These are phyloP conservation scores for Colletotrichum caudatum DNA, from an alignment of 2,329 filamentous ascomycete species.

Conservation along the genomic window DNA sequence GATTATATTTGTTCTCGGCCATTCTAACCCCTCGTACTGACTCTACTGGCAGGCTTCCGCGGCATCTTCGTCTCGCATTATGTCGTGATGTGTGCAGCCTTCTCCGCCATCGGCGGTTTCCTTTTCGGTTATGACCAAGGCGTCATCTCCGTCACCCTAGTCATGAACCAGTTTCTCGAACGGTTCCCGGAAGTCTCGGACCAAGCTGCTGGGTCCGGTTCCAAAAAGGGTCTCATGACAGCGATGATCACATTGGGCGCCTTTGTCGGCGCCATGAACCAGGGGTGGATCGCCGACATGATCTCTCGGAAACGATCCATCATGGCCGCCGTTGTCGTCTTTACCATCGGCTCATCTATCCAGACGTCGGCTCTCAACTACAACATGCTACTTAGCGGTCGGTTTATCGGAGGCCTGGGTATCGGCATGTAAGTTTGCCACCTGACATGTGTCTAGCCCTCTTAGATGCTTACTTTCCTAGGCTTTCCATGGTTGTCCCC, in stretches of 20 bases:
- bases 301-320: constrained; percentile 49
- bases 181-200: constrained; percentile 51
- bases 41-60: constrained; percentile 45
- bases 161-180: constrained; percentile 51
- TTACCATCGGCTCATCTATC: constrained; percentile 48
- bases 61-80: constrained; percentile 50
- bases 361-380: constrained; percentile 50
- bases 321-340: constrained; percentile 48
- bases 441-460: too few relatives aligned
- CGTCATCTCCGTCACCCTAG: constrained; percentile 53
- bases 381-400: constrained; percentile 61
- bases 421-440: constrained; percentile 52
- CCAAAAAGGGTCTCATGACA: constrained; percentile 46
- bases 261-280: constrained; percentile 62
- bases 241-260: constrained; percentile 67
- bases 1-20: neutral
- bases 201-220: constrained; percentile 53
- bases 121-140: constrained; percentile 62
- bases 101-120: constrained; percentile 46
- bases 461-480: neutral
- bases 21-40: neutral
- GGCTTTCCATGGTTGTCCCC: constrained; percentile 60
- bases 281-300: constrained; percentile 56
- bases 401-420: constrained; percentile 62
- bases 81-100: constrained; percentile 48